Conservation (phyloP, 73 alveolate species). For the Diophrys sp. region DNA sequence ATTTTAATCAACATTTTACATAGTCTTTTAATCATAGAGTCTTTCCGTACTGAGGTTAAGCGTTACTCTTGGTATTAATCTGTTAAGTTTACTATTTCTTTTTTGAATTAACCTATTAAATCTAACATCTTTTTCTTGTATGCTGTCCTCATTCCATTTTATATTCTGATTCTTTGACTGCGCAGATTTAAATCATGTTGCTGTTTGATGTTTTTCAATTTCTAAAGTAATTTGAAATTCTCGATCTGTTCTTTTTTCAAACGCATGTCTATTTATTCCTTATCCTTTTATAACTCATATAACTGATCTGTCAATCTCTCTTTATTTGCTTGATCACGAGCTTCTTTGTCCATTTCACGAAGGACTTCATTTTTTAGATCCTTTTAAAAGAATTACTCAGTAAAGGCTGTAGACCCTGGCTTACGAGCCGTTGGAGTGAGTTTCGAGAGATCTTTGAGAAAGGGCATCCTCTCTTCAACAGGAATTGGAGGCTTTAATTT, state of each 20-base stretch:
- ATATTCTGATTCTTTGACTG: not conserved
- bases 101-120: no score
- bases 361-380: not conserved
- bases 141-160: not conserved
- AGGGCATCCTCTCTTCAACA: no score
- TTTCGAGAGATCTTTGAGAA: no score
- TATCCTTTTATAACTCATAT: not conserved
- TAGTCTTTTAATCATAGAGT: not conserved
- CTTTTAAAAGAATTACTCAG: not conserved
- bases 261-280: not conserved
- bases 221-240: no score
- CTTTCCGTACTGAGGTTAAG: not conserved
- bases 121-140: not conserved
- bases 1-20: not conserved
- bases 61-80: not conserved
- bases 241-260: not conserved
- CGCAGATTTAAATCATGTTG: not conserved
- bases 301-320: slow-evolving; percentile 1
- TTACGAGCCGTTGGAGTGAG: no score
- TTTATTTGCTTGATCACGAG: not conserved
- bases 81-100: not conserved
- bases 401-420: not conserved
- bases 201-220: not conserved
- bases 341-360: not conserved
- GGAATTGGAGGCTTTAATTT: no score